These are phyloP conservation scores for Kwoniella dejecticola DNA, from an alignment of 768 basidiomycete species.

Conservation along the genomic window DNA sequence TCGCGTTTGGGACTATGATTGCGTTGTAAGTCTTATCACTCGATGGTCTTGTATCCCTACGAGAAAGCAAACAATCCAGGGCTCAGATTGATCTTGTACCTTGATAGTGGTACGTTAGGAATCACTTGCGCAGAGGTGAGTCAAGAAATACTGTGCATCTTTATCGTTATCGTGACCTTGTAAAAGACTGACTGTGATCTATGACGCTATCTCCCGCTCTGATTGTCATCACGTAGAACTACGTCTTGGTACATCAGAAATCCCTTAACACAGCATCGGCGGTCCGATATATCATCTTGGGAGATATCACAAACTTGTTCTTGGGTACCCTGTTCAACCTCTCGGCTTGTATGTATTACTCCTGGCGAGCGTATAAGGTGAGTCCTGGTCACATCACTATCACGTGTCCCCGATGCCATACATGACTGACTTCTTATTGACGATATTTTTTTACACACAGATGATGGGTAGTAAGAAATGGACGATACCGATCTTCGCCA, in stretches of 20 bases:
- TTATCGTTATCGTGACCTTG: neutral
- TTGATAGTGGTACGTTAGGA: neutral
- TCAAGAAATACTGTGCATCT: neutral
- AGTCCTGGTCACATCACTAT: neutral
- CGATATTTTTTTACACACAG: neutral
- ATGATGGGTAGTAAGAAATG: conserved; percentile 1
- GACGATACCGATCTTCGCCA: conserved; percentile 4
- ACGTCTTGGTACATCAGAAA: neutral
- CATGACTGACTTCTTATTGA: neutral
- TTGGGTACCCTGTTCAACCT: conserved; percentile 9
- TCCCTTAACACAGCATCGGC: conserved; percentile 1
- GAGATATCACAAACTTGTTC: conserved; percentile 11
- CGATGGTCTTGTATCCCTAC: neutral
- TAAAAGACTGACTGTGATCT: no score
- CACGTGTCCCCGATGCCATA: no score
- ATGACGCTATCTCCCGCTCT: no score
- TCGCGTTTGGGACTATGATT: neutral
- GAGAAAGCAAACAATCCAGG: no score
- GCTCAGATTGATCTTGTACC: no score
- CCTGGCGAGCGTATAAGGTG: conserved; percentile 7
- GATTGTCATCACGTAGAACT: no score
- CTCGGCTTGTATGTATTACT: conserved; percentile 9
- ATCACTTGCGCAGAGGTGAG: conserved; percentile 5
- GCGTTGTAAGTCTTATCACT: neutral
- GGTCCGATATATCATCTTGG: conserved; percentile 5